Base-by-base conservation (phyloP, 352 stramenopile genomes). In the Elongisporangium anandrum region DNA sequence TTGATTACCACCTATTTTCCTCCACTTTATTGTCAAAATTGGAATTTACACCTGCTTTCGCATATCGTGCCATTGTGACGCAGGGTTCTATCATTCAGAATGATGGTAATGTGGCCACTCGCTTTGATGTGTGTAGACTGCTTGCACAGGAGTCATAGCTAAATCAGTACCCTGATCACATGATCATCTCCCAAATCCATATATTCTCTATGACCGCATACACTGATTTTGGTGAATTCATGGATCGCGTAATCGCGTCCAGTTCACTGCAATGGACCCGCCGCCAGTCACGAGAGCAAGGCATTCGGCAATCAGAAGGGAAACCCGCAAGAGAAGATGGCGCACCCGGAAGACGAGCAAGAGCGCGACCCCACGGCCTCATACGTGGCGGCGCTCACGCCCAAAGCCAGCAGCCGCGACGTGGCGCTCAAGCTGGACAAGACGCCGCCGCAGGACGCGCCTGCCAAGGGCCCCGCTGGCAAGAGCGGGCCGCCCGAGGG, bases 361-460 rank as follows among this genome's bases (percentile, higher is more conserved):
- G 29, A 41, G 29, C 29, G 29, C 29, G 29, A 41, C 29, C 29
- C 29, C 29, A 15, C 17, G 7, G 7, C 1, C 12, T 26, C 7
- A 10, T 58, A 58, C 12, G 53, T 58, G 53, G 38, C 38, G 34
- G 53, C 34, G 19, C 34, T 47, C 34, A 58, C 53, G 53, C 53
- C 53, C 21, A 38, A 45, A 10, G 29, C 53, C 12, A 20, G 4
- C 19, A 38, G 39, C 1, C 29, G 29, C 29, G 13, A 45, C 6
- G 48, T 59, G 3, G 20, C 38, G 10, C 48, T 72, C 10, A 51
- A 59, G n/a, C 50, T 64, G 22, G 50, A 38, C 45, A 48, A 23
- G 19, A 15, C 29, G 5, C 4, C 29, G 29, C 29, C 29, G 6
- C 29, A 15, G 29, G 29, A 41, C 29, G 29, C 29, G 9, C 29